Conservation (phyloP, 306 rosid genomes). For the Lathyrus sativus region DNA sequence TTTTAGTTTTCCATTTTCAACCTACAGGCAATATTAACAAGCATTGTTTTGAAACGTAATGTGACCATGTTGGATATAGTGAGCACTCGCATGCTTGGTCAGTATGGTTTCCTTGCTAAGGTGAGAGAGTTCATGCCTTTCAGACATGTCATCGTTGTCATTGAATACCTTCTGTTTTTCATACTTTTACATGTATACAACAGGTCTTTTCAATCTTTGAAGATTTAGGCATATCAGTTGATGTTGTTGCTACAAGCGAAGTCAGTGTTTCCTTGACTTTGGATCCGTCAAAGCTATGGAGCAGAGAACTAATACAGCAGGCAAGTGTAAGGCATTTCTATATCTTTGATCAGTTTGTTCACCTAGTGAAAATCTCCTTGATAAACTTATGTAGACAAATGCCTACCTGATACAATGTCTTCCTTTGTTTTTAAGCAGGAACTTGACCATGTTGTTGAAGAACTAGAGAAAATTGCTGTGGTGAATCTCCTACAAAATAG, state of each 20-base stretch:
- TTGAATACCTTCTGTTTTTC: conserved; percentile 31
- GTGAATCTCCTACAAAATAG: conserved; percentile 90
- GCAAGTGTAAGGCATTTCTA: conserved; percentile 64
- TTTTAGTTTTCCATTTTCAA: conserved; percentile 36
- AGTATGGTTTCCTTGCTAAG: conserved; percentile 95
- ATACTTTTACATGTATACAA: conserved; percentile 34
- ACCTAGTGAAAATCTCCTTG: not conserved
- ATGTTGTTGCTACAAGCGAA: conserved; percentile 90
- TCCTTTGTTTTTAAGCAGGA: conserved; percentile 58
- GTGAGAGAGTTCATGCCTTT: conserved; percentile 51
- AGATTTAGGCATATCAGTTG: conserved; percentile 87
- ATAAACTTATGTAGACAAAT: not conserved
- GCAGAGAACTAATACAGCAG: conserved; percentile 86
- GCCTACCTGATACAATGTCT: conserved; percentile 16
- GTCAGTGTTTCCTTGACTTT: conserved; percentile 86
- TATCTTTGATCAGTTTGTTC: not conserved
- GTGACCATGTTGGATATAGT: conserved; percentile 99
- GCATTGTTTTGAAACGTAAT: conserved; percentile 90
- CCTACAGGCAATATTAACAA: conserved; percentile 85
- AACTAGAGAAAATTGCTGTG: conserved; percentile 93
- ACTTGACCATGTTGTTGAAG: conserved; percentile 93
- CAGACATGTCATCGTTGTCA: not conserved
- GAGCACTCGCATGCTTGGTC: conserved; percentile 99
- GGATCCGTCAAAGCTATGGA: conserved; percentile 91
- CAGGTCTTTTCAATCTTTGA: conserved; percentile 91